phyloP scores from a whole-genome alignment of 371 early-diverging fungal genomes.

The Circinella umbellata region DNA sequence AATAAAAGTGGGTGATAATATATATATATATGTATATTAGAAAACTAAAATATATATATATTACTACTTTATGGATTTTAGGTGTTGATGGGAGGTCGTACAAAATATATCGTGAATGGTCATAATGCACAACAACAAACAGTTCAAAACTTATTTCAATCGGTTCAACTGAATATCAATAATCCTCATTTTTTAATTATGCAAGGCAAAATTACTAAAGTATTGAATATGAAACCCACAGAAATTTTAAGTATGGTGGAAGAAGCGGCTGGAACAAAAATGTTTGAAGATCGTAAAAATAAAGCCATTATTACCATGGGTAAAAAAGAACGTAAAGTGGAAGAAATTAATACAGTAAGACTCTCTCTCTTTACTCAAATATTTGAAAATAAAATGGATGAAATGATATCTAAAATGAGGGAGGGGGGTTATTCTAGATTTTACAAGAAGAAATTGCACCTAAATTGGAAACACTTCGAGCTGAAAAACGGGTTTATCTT shows the following conservation, averaged over 20 bases:
- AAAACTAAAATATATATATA: no score
- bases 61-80: constrained; percentile 6
- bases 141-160: constrained; percentile 92
- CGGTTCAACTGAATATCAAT: constrained; percentile 97
- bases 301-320: constrained; percentile 93
- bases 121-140: constrained; percentile 90
- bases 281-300: constrained; percentile 98
- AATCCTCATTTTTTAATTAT: constrained; percentile 99
- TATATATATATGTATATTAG: no score
- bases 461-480: constrained; percentile 88
- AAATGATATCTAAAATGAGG: no score
- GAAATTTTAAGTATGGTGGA: constrained; percentile 98
- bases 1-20: background rate
- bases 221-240: constrained; percentile 98
- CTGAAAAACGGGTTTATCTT: constrained; percentile 88
- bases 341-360: constrained; percentile 81
- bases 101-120: constrained; percentile 97
- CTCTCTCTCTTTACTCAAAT: no score
- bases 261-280: constrained; percentile 98
- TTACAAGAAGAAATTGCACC: constrained; percentile 93
- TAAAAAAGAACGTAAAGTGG: constrained; percentile 96
- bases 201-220: constrained; percentile 99
- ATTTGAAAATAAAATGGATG: background rate
- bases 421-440: constrained; percentile 45
- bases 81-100: constrained; percentile 92